phyloP scores from a whole-genome alignment of 495 filamentous ascomycete genomes.

The Penicillium mononematosum region DNA sequence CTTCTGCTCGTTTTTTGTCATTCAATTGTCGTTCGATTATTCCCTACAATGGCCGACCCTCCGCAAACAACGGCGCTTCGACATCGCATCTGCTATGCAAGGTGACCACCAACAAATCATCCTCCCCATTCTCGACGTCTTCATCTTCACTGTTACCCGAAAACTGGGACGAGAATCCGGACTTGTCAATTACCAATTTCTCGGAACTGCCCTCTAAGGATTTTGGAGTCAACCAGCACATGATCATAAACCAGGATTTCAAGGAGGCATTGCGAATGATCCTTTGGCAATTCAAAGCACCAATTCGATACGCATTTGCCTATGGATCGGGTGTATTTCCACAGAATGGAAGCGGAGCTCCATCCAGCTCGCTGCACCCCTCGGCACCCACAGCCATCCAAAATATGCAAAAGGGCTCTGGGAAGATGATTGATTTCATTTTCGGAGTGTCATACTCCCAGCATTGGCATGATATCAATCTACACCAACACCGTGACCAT shows the following conservation, averaged over 20 bases:
- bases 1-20: constrained; percentile 33
- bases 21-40: constrained; percentile 19
- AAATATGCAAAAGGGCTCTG: constrained; percentile 77
- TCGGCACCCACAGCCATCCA: constrained; percentile 73
- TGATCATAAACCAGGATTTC: constrained; percentile 89
- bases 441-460: constrained; percentile 94
- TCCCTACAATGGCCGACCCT: constrained; percentile 22
- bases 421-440: constrained; percentile 98
- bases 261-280: constrained; percentile 86
- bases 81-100: constrained; percentile 22
- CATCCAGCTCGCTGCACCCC: constrained; percentile 61
- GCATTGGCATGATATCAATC: constrained; percentile 94
- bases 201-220: constrained; percentile 82
- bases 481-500: constrained; percentile 84
- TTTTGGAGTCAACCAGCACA: constrained; percentile 94
- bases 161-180: constrained; percentile 79
- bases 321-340: constrained; percentile 97
- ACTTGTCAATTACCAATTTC: constrained; percentile 74
- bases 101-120: constrained; percentile 13
- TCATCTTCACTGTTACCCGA: constrained; percentile 34
- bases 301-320: constrained; percentile 92
- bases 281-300: constrained; percentile 88
- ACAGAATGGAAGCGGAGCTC: constrained; percentile 57
- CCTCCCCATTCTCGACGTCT: constrained; percentile 42
- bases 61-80: constrained; percentile 16